phyloP scores from a whole-genome alignment of 306 rosid species.

The Cucumis sativus region DNA sequence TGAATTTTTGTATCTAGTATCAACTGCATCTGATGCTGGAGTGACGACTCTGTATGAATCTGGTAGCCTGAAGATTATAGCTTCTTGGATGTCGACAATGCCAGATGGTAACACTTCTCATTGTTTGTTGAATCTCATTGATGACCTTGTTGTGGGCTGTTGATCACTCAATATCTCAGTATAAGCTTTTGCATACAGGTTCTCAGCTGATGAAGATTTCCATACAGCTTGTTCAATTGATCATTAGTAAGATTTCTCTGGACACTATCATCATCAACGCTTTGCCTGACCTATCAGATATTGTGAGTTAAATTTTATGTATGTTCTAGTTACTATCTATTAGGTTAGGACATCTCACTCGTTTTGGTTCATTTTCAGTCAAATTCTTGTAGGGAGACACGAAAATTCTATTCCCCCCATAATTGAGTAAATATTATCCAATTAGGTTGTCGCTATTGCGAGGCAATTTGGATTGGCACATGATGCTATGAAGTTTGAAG shows the following conservation, averaged over 20 bases:
- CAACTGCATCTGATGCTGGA: constrained; percentile 55
- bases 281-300: constrained; percentile 45
- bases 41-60: constrained; percentile 35
- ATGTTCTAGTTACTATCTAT: not conserved
- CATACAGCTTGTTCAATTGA: constrained; percentile 47
- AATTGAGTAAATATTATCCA: constrained; percentile 1
- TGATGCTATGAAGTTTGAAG: constrained; percentile 64
- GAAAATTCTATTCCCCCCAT: not conserved
- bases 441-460: constrained; percentile 51
- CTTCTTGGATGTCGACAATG: constrained; percentile 44
- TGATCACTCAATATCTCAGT: not conserved
- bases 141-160: not conserved
- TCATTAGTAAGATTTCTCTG: constrained; percentile 40
- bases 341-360: not conserved
- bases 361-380: constrained; percentile 3
- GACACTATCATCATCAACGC: constrained; percentile 26
- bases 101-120: constrained; percentile 51
- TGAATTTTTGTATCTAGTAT: constrained; percentile 70
- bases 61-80: constrained; percentile 46
- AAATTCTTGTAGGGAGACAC: constrained; percentile 1
- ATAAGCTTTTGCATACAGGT: constrained; percentile 31
- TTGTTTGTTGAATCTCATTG: not conserved
- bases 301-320: constrained; percentile 39
- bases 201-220: constrained; percentile 50
- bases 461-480: constrained; percentile 73